Evolutionary conservation across 2,329 filamentous ascomycete species (phyloP).

Genomic region (Nothophoma quercina): DNA sequence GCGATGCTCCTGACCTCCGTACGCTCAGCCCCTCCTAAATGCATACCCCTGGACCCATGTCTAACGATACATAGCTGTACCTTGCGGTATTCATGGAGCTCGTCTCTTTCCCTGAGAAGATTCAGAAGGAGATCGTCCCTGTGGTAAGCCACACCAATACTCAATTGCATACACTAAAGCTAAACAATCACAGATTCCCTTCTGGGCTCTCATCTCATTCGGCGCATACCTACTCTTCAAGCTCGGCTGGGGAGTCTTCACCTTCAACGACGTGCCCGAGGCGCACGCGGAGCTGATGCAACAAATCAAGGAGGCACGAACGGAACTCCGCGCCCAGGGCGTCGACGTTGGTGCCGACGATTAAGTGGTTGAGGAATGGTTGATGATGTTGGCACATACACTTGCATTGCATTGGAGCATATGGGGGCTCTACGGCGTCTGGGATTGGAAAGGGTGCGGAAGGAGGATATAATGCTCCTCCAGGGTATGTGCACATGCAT

Average conservation of each 20-base stretch:
- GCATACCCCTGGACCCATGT: constrained; percentile 14
- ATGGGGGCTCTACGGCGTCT: constrained; percentile 12
- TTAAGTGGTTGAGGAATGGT: background rate
- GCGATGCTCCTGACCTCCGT: constrained; percentile 88
- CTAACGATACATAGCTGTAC: constrained; percentile 73
- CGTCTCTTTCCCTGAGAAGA: constrained; percentile 76
- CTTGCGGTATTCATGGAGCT: constrained; percentile 84
- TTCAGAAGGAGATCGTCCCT: constrained; percentile 87
- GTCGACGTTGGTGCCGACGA: constrained; percentile 73
- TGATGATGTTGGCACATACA: background rate
- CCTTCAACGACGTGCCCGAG: constrained; percentile 94
- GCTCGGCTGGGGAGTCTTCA: constrained; percentile 90
- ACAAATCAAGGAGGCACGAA: constrained; percentile 80
- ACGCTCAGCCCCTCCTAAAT: constrained; percentile 49
- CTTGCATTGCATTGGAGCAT: constrained; percentile 16
- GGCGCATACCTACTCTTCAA: constrained; percentile 91
- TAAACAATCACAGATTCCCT: constrained; percentile 72
- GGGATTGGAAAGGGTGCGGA: constrained; percentile 1
- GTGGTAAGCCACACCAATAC: constrained; percentile 70
- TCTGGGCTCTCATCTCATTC: constrained; percentile 90
- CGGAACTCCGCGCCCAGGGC: constrained; percentile 75
- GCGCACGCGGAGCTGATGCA: constrained; percentile 88
- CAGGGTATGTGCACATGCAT: constrained; percentile 23
- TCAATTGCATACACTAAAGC: background rate
- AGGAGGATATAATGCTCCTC: constrained; percentile 10